These are phyloP conservation scores for Ilyonectria sp. DNA, from an alignment of 2,329 filamentous ascomycete species.

Conservation along the genomic window DNA sequence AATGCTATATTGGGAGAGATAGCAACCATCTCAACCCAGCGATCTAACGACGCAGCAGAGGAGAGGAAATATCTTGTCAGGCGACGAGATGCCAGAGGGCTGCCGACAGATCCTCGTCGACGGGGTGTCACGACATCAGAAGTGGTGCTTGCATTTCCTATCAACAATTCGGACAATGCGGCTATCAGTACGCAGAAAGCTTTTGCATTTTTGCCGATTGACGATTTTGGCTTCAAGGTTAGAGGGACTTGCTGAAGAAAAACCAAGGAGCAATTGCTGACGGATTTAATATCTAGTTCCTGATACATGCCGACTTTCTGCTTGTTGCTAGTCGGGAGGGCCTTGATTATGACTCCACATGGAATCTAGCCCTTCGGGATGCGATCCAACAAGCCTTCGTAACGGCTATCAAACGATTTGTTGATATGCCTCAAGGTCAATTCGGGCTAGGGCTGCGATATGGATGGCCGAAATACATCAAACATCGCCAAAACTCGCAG, in stretches of 20 bases:
- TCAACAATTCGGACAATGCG: neutral
- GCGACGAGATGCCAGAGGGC: neutral
- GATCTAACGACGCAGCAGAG: neutral
- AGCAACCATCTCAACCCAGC: neutral
- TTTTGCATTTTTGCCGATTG: conserved; percentile 47
- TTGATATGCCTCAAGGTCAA: neutral
- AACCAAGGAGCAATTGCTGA: conserved; percentile 18
- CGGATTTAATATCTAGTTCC: conserved; percentile 32
- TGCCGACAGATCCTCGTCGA: conserved; percentile 5
- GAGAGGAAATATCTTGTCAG: neutral
- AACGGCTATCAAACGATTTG: conserved; percentile 7
- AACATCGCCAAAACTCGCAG: conserved; percentile 9
- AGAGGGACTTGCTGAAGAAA: neutral
- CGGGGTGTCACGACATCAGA: conserved; percentile 11
- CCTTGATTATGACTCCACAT: conserved; percentile 35
- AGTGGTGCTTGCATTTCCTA: conserved; percentile 19
- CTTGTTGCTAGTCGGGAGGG: conserved; percentile 44
- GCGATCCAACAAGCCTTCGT: neutral
- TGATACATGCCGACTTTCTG: conserved; percentile 48
- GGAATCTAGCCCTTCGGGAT: conserved; percentile 36
- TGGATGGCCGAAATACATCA: conserved; percentile 14
- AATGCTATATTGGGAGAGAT: neutral
- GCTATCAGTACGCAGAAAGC: conserved; percentile 32
- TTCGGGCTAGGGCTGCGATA: neutral
- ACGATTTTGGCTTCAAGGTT: conserved; percentile 35